Conservation (phyloP, 257 asterid species). For the Solanum pinnatisectum region DNA sequence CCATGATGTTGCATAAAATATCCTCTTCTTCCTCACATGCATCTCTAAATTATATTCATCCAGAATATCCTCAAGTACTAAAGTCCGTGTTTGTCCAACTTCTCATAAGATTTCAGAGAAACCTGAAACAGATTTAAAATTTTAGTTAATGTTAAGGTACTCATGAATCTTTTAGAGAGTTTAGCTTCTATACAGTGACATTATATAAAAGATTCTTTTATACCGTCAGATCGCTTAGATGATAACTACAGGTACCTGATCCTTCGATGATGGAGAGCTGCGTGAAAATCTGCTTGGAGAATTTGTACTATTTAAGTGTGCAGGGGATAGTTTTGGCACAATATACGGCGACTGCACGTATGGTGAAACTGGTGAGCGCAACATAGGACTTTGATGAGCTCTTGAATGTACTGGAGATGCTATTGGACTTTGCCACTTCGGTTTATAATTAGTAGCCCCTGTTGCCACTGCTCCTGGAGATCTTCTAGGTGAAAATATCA, state of each 20-base stretch:
- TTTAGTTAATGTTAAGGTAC: not conserved
- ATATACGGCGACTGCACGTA: constrained; percentile 14
- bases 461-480: constrained; percentile 24
- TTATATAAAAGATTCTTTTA: too few species aligned
- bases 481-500: constrained; percentile 21
- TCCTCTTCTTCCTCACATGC: not conserved
- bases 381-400: constrained; percentile 19
- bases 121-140: not conserved
- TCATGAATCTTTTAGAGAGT: not conserved
- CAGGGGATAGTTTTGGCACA: constrained; percentile 17
- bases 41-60: not conserved
- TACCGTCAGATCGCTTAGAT: not conserved
- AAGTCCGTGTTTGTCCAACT: not conserved
- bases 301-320: not conserved
- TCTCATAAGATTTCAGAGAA: constrained; percentile 2
- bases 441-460: not conserved
- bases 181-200: too few species aligned
- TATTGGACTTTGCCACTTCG: constrained; percentile 16
- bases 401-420: constrained; percentile 19
- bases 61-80: not conserved
- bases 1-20: not conserved
- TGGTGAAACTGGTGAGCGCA: constrained; percentile 33
- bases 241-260: constrained; percentile 17
- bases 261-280: constrained; percentile 11
- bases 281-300: constrained; percentile 14